Evolutionary conservation across 2,329 filamentous ascomycete genomes (phyloP), one percentile per base, ranked within the genome.

Genomic region (Colletotrichum destructivum): DNA sequence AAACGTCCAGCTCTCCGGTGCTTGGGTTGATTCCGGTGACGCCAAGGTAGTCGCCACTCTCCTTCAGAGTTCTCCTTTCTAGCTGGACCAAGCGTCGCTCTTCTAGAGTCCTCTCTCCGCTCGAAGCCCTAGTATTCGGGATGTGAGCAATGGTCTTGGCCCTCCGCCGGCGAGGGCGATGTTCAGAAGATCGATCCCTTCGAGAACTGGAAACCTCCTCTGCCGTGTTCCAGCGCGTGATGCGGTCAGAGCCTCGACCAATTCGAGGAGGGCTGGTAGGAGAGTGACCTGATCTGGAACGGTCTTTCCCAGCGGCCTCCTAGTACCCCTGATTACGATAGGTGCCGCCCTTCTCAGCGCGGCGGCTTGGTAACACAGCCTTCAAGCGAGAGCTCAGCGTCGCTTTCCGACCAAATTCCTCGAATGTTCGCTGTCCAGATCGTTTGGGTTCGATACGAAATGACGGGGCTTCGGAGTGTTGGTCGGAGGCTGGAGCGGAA

Each of bases 1-100:
- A 79, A 16, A 86, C 78, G 69, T 89, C 85, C 60, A 86, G 84
- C 72, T 85, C 81, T 6, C 89, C 88, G 0, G 89, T 90, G 52
- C 83, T 80, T 0, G 89, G 89, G 75, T 91, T 90, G 64, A 88
- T 82, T 4, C 89, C 89, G 69, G 89, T 88, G 1, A 90, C 86
- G 2, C 88, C 88, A 0, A 91, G 83, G 75, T 85, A 91, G 76
- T 91, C 89, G 5, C 88, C 88, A 65, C 86, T 89, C 65, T 86
- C 83, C 72, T 86, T 88, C 65, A 90, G 81, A 51, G 77, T 83
- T 55, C 82, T 82, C 7, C 88, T 83, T 46, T 82, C 79, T 8
- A 75, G 74, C 2, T 81, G 78, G 47, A 77, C 72, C 55, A 81
- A 31, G 6, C 61, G 66, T 26, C 70, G 70, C 44, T 72, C 52